A percentile compares a stretch with the other conserved stretches of the same genome.
Evolutionary conservation across 2,329 filamentous ascomycete species (phyloP).

Genomic region (Pseudopithomyces maydicus): DNA sequence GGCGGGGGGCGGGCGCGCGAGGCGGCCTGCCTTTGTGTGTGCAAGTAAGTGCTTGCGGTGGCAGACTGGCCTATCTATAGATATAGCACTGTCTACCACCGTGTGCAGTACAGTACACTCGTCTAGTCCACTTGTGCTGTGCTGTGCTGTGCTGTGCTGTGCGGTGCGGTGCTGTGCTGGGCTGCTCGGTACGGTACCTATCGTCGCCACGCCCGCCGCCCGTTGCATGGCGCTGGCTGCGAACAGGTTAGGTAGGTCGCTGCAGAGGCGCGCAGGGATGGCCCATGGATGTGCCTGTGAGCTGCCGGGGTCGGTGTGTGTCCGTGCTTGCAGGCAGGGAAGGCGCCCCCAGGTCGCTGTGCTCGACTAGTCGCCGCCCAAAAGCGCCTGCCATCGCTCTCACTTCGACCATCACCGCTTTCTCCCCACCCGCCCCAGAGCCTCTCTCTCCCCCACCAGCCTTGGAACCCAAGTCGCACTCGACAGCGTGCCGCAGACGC

Average conservation of each 20-base stretch:
- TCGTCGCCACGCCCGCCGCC: neutral
- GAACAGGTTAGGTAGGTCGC: neutral
- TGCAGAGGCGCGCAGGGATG: neutral
- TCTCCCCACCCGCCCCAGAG: conserved; percentile 19
- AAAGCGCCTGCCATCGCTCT: conserved; percentile 24
- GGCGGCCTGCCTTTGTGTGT: neutral
- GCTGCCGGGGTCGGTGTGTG: neutral
- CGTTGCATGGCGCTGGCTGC: neutral
- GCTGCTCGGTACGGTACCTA: no score
- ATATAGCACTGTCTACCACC: no score
- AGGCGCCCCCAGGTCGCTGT: conserved; percentile 6
- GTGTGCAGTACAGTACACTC: no score
- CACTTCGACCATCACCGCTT: conserved; percentile 26
- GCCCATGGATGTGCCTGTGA: neutral
- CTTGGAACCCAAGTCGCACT: conserved; percentile 43
- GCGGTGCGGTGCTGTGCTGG: no score
- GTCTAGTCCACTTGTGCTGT: no score
- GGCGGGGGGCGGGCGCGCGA: no score
- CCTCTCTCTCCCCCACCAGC: conserved; percentile 15
- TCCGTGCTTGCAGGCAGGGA: neutral
- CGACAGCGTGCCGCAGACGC: conserved; percentile 25
- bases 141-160: no score
- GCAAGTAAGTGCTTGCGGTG: no score
- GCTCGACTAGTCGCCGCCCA: conserved; percentile 16
- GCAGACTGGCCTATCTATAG: no score